A percentile compares a stretch with the other conserved stretches of the same genome.
Conservation (phyloP, 2,329 filamentous ascomycete species). For the Aspergillus brasiliensis region DNA sequence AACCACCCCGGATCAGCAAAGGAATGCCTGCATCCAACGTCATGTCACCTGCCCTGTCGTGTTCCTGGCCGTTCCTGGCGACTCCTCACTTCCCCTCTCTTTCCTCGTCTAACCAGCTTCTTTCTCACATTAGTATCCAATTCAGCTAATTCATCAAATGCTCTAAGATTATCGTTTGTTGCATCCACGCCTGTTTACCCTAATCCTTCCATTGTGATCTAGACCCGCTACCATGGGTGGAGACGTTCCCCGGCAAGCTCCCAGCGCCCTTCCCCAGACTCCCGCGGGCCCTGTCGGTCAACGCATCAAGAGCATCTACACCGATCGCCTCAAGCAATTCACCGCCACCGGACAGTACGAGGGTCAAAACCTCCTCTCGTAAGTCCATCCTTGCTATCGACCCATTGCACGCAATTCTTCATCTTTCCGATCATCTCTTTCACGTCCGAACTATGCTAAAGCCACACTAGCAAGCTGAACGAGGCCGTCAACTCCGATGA, state of each 20-base stretch:
- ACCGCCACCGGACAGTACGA: slow-evolving; percentile 77
- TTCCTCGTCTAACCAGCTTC: background rate
- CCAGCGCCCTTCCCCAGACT: slow-evolving; percentile 52
- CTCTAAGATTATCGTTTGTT: background rate
- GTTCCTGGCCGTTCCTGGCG: slow-evolving; percentile 18
- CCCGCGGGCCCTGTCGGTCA: slow-evolving; percentile 65
- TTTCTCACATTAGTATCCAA: background rate
- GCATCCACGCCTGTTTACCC: background rate
- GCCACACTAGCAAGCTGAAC: slow-evolving; percentile 64
- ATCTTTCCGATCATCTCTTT: background rate
- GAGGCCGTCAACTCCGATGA: slow-evolving; percentile 68
- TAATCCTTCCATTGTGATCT: background rate
- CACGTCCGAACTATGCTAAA: slow-evolving; percentile 11
- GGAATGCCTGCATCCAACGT: slow-evolving; percentile 15
- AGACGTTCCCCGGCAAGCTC: slow-evolving; percentile 32
- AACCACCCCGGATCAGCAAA: background rate
- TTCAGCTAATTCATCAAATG: background rate
- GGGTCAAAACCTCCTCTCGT: slow-evolving; percentile 72
- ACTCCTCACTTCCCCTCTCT: slow-evolving; percentile 10
- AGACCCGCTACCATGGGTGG: slow-evolving; percentile 26
- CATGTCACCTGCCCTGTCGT: slow-evolving; percentile 22
- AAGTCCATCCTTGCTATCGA: slow-evolving; percentile 33
- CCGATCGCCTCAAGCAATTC: slow-evolving; percentile 79
- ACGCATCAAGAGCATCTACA: slow-evolving; percentile 82
- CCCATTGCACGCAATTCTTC: background rate